Conservation (phyloP, 2,329 filamentous ascomycete species). For the Stagonosporopsis vannaccii region DNA sequence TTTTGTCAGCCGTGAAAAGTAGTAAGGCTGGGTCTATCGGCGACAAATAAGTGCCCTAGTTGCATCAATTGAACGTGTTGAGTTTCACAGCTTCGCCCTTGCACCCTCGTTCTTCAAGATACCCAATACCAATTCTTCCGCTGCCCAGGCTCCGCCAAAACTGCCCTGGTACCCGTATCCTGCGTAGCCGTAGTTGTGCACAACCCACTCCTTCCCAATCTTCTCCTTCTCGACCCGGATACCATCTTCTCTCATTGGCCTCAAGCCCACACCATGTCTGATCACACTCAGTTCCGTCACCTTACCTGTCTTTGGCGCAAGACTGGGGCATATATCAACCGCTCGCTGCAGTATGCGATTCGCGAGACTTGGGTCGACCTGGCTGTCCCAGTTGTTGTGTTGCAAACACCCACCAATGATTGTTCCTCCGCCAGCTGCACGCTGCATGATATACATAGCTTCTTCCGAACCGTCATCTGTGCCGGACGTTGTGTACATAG, state of each 20-base stretch:
- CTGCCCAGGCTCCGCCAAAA: slow-evolving; percentile 54
- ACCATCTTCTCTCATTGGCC: slow-evolving; percentile 76
- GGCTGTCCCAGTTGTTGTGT: slow-evolving; percentile 78
- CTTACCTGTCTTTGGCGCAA: slow-evolving; percentile 67
- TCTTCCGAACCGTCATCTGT: slow-evolving; percentile 78
- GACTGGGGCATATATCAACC: slow-evolving; percentile 68
- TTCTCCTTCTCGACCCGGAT: slow-evolving; percentile 77
- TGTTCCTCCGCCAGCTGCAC: slow-evolving; percentile 78
- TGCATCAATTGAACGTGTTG: neutral
- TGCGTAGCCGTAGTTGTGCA: slow-evolving; percentile 82
- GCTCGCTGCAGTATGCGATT: slow-evolving; percentile 83
- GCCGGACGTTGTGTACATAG: slow-evolving; percentile 75
- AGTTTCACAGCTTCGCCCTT: slow-evolving; percentile 17
- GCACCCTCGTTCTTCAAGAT: slow-evolving; percentile 24
- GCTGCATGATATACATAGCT: slow-evolving; percentile 80
- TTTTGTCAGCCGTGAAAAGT: slow-evolving; percentile 2
- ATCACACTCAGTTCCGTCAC: slow-evolving; percentile 76
- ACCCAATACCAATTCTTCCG: slow-evolving; percentile 48
- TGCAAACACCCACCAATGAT: slow-evolving; percentile 87
- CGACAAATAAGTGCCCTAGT: neutral
- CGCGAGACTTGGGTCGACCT: slow-evolving; percentile 81
- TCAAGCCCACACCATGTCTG: slow-evolving; percentile 80
- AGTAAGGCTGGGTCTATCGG: slow-evolving; percentile 5
- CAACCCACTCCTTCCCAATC: slow-evolving; percentile 69
- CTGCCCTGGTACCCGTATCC: slow-evolving; percentile 74